Evolutionary conservation across 2,329 filamentous ascomycete genomes (phyloP).

Genomic region (Paraphoma chrysanthemicola): DNA sequence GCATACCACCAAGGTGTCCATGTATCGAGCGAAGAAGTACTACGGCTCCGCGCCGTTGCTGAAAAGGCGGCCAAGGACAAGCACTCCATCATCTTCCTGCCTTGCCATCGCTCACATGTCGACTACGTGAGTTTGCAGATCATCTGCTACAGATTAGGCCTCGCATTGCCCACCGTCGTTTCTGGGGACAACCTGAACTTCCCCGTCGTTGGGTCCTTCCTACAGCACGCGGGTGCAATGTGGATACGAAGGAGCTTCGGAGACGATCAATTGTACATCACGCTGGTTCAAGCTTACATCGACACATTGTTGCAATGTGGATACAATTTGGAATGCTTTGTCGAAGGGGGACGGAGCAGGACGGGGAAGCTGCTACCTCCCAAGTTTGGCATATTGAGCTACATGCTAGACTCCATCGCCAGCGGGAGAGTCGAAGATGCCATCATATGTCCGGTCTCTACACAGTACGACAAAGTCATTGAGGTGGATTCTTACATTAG

Average conservation of each 20-base stretch:
- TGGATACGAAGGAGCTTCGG: constrained; percentile 94
- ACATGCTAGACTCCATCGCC: constrained; percentile 87
- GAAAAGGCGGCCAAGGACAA: constrained; percentile 83
- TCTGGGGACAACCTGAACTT: constrained; percentile 97
- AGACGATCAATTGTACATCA: constrained; percentile 87
- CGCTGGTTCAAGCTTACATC: constrained; percentile 95
- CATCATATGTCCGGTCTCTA: constrained; percentile 93
- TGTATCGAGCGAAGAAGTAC: constrained; percentile 91
- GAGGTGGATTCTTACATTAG: constrained; percentile 92
- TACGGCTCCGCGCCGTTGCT: constrained; percentile 81
- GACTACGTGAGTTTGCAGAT: constrained; percentile 95
- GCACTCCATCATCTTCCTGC: constrained; percentile 94
- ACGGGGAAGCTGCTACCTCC: constrained; percentile 93
- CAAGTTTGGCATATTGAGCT: constrained; percentile 94
- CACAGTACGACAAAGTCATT: constrained; percentile 98
- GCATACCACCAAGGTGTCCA: constrained; percentile 98
- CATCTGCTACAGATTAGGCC: constrained; percentile 91
- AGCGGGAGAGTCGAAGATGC: constrained; percentile 88
- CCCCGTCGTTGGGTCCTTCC: constrained; percentile 83
- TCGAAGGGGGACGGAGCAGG: constrained; percentile 92
- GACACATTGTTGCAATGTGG: constrained; percentile 89
- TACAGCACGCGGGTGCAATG: constrained; percentile 93
- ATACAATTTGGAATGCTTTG: constrained; percentile 96
- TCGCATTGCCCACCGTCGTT: constrained; percentile 89
- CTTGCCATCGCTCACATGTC: constrained; percentile 92